A percentile compares a stretch with the other conserved stretches of the same genome.
These are phyloP conservation scores for Eucalyptus tenuipes DNA, from an alignment of 345 rosid genomes.

Conservation along the genomic window DNA sequence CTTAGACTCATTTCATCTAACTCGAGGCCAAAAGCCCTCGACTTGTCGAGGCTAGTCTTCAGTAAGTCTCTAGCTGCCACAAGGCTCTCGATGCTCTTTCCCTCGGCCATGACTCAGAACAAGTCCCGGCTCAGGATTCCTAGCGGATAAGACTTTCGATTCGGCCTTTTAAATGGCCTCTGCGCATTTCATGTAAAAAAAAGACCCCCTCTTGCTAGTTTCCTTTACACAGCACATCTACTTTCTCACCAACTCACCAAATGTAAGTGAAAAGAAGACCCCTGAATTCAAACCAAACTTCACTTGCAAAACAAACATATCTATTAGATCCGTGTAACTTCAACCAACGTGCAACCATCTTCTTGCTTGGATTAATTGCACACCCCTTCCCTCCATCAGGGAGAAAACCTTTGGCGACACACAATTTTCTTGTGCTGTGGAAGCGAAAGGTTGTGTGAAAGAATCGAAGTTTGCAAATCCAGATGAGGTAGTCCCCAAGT, in stretches of 20 bases:
- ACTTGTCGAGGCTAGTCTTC: conserved; percentile 43
- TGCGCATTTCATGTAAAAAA: neutral
- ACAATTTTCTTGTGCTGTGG: neutral
- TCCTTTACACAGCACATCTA: conserved; percentile 10
- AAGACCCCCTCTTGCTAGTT: neutral
- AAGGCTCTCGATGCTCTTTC: conserved; percentile 20
- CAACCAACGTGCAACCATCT: conserved; percentile 11
- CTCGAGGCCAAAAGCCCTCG: conserved; percentile 32
- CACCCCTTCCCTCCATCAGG: neutral
- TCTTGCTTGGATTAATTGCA: neutral
- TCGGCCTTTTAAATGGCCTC: neutral
- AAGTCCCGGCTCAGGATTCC: neutral
- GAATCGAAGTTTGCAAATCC: neutral
- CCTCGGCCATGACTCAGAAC: conserved; percentile 17
- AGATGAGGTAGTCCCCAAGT: neutral
- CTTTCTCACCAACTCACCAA: conserved; percentile 34
- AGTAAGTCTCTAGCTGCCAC: conserved; percentile 29
- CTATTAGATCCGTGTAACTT: neutral
- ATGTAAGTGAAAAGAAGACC: conserved; percentile 5
- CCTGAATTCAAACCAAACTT: conserved; percentile 57
- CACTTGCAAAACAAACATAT: conserved; percentile 29
- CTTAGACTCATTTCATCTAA: conserved; percentile 25
- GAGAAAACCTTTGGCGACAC: neutral
- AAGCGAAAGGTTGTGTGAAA: neutral
- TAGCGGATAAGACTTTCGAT: neutral